Conservation (phyloP, 768 basidiomycete genomes). For the Clavaria fumosa region DNA sequence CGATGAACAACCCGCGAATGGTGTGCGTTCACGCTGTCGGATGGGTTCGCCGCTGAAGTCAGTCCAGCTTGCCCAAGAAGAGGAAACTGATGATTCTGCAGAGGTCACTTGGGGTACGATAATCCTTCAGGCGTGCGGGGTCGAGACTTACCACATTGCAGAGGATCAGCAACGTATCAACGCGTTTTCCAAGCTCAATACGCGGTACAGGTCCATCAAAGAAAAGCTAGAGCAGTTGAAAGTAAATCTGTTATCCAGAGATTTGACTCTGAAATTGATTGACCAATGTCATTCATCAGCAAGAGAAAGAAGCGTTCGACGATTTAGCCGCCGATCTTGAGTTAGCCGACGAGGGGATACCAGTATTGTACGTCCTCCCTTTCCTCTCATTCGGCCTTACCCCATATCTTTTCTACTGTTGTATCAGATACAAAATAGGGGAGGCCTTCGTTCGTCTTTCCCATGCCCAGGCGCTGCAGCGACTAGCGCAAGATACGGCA, state of each 20-base stretch:
- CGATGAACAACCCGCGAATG: too few species aligned
- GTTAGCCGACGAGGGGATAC: constrained; percentile 72
- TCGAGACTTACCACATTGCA: constrained; percentile 13
- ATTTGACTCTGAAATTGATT: too few species aligned
- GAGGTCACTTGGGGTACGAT: constrained; percentile 77
- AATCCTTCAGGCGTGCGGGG: constrained; percentile 5
- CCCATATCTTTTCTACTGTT: not conserved
- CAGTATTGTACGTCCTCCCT: constrained; percentile 43
- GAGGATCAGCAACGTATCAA: constrained; percentile 87
- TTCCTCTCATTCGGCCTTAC: constrained; percentile 1
- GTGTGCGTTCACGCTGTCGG: too few species aligned
- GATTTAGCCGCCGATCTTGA: constrained; percentile 82
- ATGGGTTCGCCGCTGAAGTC: too few species aligned
- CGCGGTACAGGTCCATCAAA: constrained; percentile 53
- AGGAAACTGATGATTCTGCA: constrained; percentile 56
- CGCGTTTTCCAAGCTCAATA: constrained; percentile 82
- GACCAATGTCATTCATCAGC: too few species aligned
- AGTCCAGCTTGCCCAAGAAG: constrained; percentile 64
- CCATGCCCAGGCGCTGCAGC: constrained; percentile 48
- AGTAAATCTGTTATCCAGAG: constrained; percentile 37
- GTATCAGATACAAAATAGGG: constrained; percentile 72
- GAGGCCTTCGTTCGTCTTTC: constrained; percentile 78
- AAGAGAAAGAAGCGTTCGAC: constrained; percentile 90
- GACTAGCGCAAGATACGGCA: constrained; percentile 55
- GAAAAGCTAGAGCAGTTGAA: constrained; percentile 59